phyloP scores from a whole-genome alignment of 2,329 filamentous ascomycete genomes.

The Corynespora cassiicola region DNA sequence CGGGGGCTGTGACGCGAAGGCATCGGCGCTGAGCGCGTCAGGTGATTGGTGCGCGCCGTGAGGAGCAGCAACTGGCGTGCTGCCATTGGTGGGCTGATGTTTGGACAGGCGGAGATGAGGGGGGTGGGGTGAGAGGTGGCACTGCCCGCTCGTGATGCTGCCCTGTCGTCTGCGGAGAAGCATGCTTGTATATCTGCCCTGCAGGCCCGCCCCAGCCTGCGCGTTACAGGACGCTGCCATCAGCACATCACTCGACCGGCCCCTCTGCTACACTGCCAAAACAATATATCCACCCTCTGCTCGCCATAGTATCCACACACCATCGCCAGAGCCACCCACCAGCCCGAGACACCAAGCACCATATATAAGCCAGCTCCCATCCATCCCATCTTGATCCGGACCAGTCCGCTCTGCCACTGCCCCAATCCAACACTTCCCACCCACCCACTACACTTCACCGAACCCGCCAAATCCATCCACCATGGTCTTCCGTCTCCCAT shows the following conservation, averaged over 20 bases:
- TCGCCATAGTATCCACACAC: not conserved
- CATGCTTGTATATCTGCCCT: not conserved
- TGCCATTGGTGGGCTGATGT: slow-evolving; percentile 43
- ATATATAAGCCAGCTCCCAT: slow-evolving; percentile 5
- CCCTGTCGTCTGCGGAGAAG: slow-evolving; percentile 18
- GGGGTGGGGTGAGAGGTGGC: slow-evolving; percentile 33
- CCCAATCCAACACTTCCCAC: slow-evolving; percentile 4
- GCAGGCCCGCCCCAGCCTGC: too few species aligned
- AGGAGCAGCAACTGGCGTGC: slow-evolving; percentile 18
- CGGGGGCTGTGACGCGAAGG: slow-evolving; percentile 28
- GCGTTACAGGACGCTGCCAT: slow-evolving; percentile 18
- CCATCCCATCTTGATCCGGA: not conserved
- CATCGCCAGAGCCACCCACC: slow-evolving; percentile 1
- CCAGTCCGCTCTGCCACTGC: slow-evolving; percentile 2
- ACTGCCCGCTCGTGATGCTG: slow-evolving; percentile 34
- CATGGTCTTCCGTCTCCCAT: slow-evolving; percentile 38
- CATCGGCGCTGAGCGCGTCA: slow-evolving; percentile 27
- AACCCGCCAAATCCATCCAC: too few species aligned
- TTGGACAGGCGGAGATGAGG: slow-evolving; percentile 27
- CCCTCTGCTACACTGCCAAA: slow-evolving; percentile 22
- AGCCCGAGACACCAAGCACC: slow-evolving; percentile 1
- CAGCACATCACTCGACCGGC: slow-evolving; percentile 16
- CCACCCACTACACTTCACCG: slow-evolving; percentile 3
- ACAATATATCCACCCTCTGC: slow-evolving; percentile 4
- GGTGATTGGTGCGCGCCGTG: slow-evolving; percentile 9